Base-by-base conservation (phyloP, 78 protist species). In the Pigoraptor vietnamica region DNA sequence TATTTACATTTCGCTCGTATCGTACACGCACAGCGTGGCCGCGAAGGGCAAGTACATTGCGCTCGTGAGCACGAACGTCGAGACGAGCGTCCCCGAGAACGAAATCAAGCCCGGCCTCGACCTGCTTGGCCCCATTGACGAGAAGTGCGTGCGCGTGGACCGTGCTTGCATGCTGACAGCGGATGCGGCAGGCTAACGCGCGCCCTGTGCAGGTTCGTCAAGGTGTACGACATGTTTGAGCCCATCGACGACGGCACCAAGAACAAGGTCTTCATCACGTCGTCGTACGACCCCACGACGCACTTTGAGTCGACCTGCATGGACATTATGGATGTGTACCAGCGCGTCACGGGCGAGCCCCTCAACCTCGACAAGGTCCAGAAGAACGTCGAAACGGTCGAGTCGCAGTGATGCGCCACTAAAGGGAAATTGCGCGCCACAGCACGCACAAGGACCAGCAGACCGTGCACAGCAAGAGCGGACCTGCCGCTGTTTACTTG, bases 41-140 rank as follows among this genome's bases (percentile, higher is more conserved):
- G 93, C 99, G 33, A 91, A 96, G 90, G 98, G 98, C 92, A 90
- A 94, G 91, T 98, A 86, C 96, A 89, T 99, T 86, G 99, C 99
- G 86, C 94, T 97, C 90, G 97, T 96, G 86, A 84, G 96, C 56
- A 97, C 99, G 40, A 95, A 82, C 39, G 97, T 98, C 37, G 99
- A 98, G 95, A 96, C 98, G 48, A 55, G 36, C 89, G 92, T 97
- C 79, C 99, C 99, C 21, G 95, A 96, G 81, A 91, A 29, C 23
- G 99, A 99, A 93, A 93, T 99, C 48, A 81, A 84, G 87, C 95
- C 98, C 37, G 99, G 97, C 24, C 93, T 96, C 92, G 40, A 38
- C 38, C 97, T 98, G 40, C 93, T 98, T 33, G 98, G 97, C 37
- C 90, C 90, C 34, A 94, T 97, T 89, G 97, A 91, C 39, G 96